Evolutionary conservation across 805 yeast species (phyloP), one percentile per base, ranked within the genome.

Genomic region (Candida takata): DNA sequence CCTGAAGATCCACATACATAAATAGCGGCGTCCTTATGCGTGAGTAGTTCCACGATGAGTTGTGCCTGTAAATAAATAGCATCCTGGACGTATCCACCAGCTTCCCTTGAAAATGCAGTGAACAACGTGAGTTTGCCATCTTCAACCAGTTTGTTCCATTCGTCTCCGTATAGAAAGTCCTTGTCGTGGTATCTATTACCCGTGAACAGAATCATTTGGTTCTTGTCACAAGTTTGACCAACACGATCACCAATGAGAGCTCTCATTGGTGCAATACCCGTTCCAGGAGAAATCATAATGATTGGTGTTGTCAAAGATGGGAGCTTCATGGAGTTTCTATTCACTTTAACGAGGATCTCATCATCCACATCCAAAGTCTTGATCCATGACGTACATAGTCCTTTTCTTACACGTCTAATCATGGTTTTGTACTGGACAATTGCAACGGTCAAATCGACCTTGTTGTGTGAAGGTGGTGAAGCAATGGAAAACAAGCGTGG

Each of bases 1-100:
- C 98, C 97, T 18, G 94, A 78, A 12, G 95, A 79, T 1, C 99
- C 99, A 65, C 98, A 90, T 6, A 92, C 65, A 53, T 79, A 87
- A 5, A 92, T 61, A 0, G 72, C 57, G 1, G 84, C 94, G n/a
- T 65, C 55, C 29, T 72, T 45, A 11, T 77, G 62, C 2, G 73
- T 54, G 5, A 88, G 50, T 35, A 78, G 55, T 3, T 77, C 69
- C 1, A 67, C 72, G 3, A 90, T 59, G 15, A 64, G 32, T 4
- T 63, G 55, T 23, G 69, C 67, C 29, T 79, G 60, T 20, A 62
- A 58, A 61, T 72, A 81, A 28, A 90, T 47, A 31, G 67, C 62
- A 50, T 85, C 84, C 53, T 90, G 97, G 2, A 90, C 95, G 52
- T 90, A 90, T 27, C 74, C 79, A 1, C 64, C 58, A 31, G 63